Conservation (phyloP, 352 stramenopile species). For the Aphanomyces euteiches region DNA sequence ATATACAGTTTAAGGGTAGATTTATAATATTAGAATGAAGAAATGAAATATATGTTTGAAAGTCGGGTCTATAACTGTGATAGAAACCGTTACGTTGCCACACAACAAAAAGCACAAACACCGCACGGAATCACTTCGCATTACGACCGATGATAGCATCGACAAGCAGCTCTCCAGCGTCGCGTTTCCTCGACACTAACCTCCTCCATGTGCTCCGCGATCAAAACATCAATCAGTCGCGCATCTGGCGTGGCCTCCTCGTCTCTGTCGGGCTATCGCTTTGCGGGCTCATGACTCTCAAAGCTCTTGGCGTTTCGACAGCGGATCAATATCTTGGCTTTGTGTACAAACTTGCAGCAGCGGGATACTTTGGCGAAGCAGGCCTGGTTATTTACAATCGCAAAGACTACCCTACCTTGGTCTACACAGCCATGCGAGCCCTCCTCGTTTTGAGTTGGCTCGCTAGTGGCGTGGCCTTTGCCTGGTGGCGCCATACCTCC, state of each 20-base stretch:
- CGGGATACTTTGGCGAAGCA: constrained; percentile 17
- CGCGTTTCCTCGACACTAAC: not conserved
- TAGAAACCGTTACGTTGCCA: not conserved
- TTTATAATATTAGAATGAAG: too few relatives aligned
- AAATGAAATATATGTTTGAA: too few relatives aligned
- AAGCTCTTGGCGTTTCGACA: not conserved
- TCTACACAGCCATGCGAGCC: not conserved
- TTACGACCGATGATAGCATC: not conserved
- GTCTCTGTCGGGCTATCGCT: not conserved
- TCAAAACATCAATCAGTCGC: constrained; percentile 16
- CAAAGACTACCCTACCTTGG: not conserved
- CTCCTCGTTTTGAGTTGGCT: not conserved
- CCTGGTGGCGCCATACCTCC: not conserved
- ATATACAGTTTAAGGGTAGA: too few relatives aligned
- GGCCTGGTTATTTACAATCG: not conserved
- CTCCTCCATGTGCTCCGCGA: constrained; percentile 2
- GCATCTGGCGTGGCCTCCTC: constrained; percentile 4
- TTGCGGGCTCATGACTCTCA: not conserved
- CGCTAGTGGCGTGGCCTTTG: not conserved
- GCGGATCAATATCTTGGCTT: not conserved
- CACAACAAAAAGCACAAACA: not conserved
- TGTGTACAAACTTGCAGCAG: not conserved
- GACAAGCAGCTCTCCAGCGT: not conserved
- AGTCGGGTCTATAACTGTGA: not conserved
- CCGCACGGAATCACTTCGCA: too few relatives aligned